Percentiles rank a stretch among this genome's conserved stretches.
Evolutionary conservation across 441 rosid species (phyloP).

Genomic region (Jatropha multifida): DNA sequence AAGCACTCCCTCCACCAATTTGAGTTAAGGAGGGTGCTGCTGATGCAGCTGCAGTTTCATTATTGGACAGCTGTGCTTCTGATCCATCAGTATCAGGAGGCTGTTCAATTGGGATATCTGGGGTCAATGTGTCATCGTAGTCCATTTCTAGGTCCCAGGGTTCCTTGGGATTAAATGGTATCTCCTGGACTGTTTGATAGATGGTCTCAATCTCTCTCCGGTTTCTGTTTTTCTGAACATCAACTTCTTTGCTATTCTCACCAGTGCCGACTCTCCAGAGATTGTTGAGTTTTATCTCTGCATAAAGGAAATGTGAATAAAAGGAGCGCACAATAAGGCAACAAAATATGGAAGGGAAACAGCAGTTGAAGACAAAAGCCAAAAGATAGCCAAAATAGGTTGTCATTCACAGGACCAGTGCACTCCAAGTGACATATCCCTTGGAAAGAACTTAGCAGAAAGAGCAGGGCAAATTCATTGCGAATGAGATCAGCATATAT

Average conservation of each 20-base stretch:
- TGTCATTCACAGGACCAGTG: neutral
- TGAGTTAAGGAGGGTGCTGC: conserved; percentile 36
- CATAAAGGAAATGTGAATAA: conserved; percentile 38
- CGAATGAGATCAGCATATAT: neutral
- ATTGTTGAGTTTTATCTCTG: conserved; percentile 62
- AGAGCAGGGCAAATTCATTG: neutral
- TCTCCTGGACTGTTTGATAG: conserved; percentile 48
- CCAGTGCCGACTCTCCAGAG: conserved; percentile 80
- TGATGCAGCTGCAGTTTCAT: conserved; percentile 37
- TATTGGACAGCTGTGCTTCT: conserved; percentile 49
- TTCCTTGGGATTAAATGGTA: conserved; percentile 87
- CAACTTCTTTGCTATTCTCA: conserved; percentile 91
- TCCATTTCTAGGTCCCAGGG: conserved; percentile 99
- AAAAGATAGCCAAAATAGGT: neutral
- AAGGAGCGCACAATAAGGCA: conserved; percentile 16
- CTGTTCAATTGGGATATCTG: conserved; percentile 83
- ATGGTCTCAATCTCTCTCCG: conserved; percentile 83
- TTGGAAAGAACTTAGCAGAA: neutral
- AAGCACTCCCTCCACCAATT: conserved; percentile 27
- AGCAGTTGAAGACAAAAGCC: neutral
- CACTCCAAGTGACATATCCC: neutral
- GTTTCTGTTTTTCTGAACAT: conserved; percentile 78
- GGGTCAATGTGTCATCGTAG: conserved; percentile 87
- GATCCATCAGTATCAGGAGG: conserved; percentile 58
- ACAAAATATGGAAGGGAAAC: neutral